Conservation (phyloP, 306 rosid species). For the Vigna trinervia region DNA sequence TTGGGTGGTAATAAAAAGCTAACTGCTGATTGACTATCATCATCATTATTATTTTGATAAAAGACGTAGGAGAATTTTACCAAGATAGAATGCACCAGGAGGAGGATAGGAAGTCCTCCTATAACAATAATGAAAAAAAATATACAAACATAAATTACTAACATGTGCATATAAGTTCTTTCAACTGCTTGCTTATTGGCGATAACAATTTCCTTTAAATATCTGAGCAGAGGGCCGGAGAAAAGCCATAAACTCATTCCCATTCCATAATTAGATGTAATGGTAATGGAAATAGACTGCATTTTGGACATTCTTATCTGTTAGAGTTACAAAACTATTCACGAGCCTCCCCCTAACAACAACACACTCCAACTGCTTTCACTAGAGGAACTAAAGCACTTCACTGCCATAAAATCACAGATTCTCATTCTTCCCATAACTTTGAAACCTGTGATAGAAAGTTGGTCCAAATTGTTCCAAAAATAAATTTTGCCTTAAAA, state of each 20-base stretch:
- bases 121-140: not conserved
- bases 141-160: not conserved
- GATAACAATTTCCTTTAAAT: slow-evolving; percentile 19
- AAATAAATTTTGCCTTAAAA: not conserved
- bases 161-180: not conserved
- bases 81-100: slow-evolving; percentile 1
- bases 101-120: slow-evolving; percentile 18
- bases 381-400: not conserved
- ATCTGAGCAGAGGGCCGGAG: not conserved
- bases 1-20: slow-evolving; percentile 1
- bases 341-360: not conserved
- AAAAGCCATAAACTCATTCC: not conserved
- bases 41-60: not conserved
- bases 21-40: not conserved
- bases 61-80: not conserved
- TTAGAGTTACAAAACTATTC: not conserved
- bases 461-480: slow-evolving; percentile 13
- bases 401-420: not conserved
- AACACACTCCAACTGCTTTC: not conserved
- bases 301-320: slow-evolving; percentile 10
- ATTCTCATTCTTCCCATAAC: slow-evolving; percentile 4
- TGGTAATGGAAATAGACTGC: not conserved
- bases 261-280: slow-evolving; percentile 3
- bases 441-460: not conserved
- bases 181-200: not conserved